phyloP scores from a whole-genome alignment of 2,329 filamentous ascomycete genomes.

The Claviceps sp. region DNA sequence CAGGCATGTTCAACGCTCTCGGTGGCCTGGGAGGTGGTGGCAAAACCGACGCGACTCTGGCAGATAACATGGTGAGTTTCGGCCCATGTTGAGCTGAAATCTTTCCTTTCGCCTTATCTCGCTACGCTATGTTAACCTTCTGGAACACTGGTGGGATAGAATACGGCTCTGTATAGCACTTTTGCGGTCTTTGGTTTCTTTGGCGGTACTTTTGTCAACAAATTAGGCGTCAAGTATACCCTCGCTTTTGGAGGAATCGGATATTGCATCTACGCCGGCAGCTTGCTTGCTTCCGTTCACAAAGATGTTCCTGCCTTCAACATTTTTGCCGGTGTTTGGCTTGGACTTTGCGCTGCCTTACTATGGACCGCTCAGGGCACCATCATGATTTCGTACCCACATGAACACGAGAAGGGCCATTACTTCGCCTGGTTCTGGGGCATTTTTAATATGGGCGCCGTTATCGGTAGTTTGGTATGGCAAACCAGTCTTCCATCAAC shows the following conservation, averaged over 20 bases:
- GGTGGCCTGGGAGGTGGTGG: conserved; percentile 49
- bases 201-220: conserved; percentile 65
- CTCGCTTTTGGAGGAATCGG: conserved; percentile 61
- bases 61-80: conserved; percentile 18
- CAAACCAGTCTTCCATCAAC: too few species aligned
- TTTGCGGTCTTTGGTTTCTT: conserved; percentile 55
- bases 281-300: conserved; percentile 57
- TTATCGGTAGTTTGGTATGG: conserved; percentile 59
- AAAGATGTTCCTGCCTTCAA: conserved; percentile 26
- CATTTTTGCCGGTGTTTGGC: conserved; percentile 61
- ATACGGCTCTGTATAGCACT: conserved; percentile 56
- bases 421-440: conserved; percentile 91
- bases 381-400: conserved; percentile 83
- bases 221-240: conserved; percentile 52
- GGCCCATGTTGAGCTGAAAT: background rate
- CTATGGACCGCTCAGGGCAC: conserved; percentile 75
- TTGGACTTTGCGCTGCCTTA: conserved; percentile 67
- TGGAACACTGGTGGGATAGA: conserved; percentile 16
- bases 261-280: conserved; percentile 59
- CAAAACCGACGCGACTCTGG: conserved; percentile 32
- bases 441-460: conserved; percentile 85
- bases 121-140: background rate
- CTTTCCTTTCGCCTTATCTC: background rate
- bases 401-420: conserved; percentile 67
- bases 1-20: conserved; percentile 60